These are phyloP conservation scores for Arachis stenosperma DNA, from an alignment of 306 rosid genomes.

Conservation along the genomic window DNA sequence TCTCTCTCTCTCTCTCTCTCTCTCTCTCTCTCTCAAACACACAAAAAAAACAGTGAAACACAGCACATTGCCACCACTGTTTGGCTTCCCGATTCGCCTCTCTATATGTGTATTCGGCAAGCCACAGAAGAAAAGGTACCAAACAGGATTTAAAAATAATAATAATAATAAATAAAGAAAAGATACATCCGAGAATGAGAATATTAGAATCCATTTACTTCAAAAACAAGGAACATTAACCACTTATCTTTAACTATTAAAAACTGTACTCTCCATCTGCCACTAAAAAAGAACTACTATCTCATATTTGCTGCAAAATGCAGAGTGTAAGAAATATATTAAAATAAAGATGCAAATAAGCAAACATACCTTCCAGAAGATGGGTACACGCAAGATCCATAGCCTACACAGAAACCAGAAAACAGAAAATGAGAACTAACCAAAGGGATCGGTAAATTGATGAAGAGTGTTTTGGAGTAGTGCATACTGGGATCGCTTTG, in stretches of 20 bases:
- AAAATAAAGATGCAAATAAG: not conserved
- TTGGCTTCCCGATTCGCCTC: conserved; percentile 13
- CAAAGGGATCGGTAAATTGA: not conserved
- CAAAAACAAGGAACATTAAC: conserved; percentile 57
- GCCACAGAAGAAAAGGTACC: conserved; percentile 36
- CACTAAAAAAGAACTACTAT: not conserved
- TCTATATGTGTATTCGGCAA: conserved; percentile 12
- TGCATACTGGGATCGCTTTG: conserved; percentile 77
- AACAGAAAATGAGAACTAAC: not conserved
- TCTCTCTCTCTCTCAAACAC: not conserved
- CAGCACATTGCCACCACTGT: not conserved
- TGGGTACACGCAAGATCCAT: conserved; percentile 97
- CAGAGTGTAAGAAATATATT: not conserved
- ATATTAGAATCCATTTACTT: conserved; percentile 52
- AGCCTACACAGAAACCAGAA: conserved; percentile 53
- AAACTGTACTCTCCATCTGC: not conserved
- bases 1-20: not conserved
- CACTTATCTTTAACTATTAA: conserved; percentile 19
- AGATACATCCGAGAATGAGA: conserved; percentile 27
- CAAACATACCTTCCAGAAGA: conserved; percentile 69
- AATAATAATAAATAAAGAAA: not conserved
- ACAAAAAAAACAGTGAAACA: not conserved
- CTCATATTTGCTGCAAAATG: not conserved
- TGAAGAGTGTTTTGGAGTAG: not conserved
- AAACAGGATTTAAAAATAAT: not conserved